Evolutionary conservation across 2,329 filamentous ascomycete genomes (phyloP), one percentile per base, ranked within the genome.

Genomic region (Pseudogymnoascus sp.): DNA sequence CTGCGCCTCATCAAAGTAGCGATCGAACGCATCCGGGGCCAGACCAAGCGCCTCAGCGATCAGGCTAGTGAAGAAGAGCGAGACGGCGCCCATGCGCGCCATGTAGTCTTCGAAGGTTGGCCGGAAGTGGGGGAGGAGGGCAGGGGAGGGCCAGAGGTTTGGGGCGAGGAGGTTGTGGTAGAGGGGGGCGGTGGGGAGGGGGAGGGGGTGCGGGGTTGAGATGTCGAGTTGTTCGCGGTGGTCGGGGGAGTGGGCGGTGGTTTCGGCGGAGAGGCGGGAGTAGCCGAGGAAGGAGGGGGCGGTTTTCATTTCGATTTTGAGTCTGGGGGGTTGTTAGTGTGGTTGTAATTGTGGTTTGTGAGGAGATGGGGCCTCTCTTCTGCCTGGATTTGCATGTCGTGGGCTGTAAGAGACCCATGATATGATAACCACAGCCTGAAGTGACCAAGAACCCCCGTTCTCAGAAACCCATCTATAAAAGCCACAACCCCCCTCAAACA

Each of bases 171-270:
- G 82, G 74, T 93, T 90, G 72, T 90, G 80, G 74, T 93, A 89
- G 1, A 83, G 77, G 1, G 91, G 91, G 33, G 86, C 84, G 23
- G 76, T 77, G 0, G 86, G 79, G 0, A 75, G 76, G 0, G 88
- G 90, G 1, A 88, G 60, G 0, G 86, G 79, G 69, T 95, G 90
- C 62, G 90, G 86, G 0, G 91, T 96, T 0, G 89, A 91, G 61
- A 96, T 82, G 74, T 96, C 91, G 66, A 96, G 87, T 74, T 96
- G 91, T 74, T 96, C 91, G 61, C 91, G 83, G 78, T 92, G 89
- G 76, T 96, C 91, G 69, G 85, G 82, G 60, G 83, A 82, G 68
- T 87, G 85, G 19, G 89, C 90, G 4, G 91, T 96, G 70, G 88
- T 82, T 72, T 88, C 87, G 67, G 85, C 84, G 3, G 83, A 82